These are phyloP conservation scores for Acacia pycnantha DNA, from an alignment of 331 rosid species.

Conservation along the genomic window DNA sequence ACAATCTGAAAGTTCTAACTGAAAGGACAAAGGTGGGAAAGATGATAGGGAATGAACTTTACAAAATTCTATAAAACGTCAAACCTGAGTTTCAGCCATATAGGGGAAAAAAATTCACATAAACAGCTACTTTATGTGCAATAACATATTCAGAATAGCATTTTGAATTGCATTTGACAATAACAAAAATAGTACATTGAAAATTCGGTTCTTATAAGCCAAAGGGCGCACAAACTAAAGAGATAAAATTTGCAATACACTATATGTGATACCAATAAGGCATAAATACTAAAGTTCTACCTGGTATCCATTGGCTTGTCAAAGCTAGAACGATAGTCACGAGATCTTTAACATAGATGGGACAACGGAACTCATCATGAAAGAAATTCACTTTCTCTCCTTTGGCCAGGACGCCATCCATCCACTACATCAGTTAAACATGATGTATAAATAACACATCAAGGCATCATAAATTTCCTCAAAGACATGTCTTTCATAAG, in stretches of 20 bases:
- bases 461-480: slow-evolving; percentile 20
- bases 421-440: slow-evolving; percentile 68
- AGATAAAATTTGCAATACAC: background rate
- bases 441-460: slow-evolving; percentile 6
- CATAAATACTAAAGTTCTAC: slow-evolving; percentile 37
- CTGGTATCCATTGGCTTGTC: slow-evolving; percentile 70
- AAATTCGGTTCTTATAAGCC: background rate
- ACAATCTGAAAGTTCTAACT: slow-evolving; percentile 3
- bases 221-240: background rate
- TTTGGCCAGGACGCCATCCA: slow-evolving; percentile 69
- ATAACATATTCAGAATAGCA: slow-evolving; percentile 4
- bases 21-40: slow-evolving; percentile 6
- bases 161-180: background rate
- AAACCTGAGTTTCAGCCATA: background rate
- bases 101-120: background rate
- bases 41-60: background rate
- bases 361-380: slow-evolving; percentile 89
- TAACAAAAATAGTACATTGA: background rate
- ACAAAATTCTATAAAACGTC: slow-evolving; percentile 9
- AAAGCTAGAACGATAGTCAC: slow-evolving; percentile 54
- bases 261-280: background rate
- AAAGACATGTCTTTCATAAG: slow-evolving; percentile 15
- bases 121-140: background rate
- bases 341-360: slow-evolving; percentile 81
- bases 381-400: slow-evolving; percentile 62